These are phyloP conservation scores for Pythium angustatum DNA, from an alignment of 352 stramenopile species.

Conservation along the genomic window DNA sequence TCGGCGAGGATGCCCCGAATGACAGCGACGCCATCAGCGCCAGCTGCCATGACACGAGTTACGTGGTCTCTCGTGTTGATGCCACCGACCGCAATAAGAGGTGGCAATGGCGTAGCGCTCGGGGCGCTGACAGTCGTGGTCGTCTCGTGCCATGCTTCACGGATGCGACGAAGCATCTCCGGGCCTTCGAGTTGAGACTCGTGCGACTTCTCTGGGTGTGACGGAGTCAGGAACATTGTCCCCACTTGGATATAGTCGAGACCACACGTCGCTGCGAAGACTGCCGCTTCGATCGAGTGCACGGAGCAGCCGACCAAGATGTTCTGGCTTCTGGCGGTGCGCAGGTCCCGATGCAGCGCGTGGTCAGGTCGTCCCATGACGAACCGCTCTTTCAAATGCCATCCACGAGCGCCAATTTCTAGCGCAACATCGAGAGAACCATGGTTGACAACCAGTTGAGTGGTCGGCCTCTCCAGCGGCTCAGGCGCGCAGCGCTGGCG, in stretches of 20 bases:
- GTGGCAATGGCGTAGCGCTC: slow-evolving; percentile 1
- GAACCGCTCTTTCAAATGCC: slow-evolving; percentile 27
- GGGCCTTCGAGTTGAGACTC: slow-evolving; percentile 39
- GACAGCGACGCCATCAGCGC: slow-evolving; percentile 44
- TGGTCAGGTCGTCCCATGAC: neutral
- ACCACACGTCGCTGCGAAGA: slow-evolving; percentile 26
- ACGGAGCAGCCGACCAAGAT: slow-evolving; percentile 43
- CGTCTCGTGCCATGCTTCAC: neutral
- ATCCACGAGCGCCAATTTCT: neutral
- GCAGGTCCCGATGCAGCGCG: neutral
- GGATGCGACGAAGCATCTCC: slow-evolving; percentile 33
- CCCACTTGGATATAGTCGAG: slow-evolving; percentile 57
- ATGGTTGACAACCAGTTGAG: slow-evolving; percentile 22
- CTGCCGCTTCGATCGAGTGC: slow-evolving; percentile 34
- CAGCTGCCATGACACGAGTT: slow-evolving; percentile 30
- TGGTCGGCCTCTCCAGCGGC: neutral
- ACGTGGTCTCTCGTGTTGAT: slow-evolving; percentile 38
- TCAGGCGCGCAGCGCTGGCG: neutral
- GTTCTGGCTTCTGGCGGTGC: neutral
- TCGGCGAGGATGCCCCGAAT: slow-evolving; percentile 43
- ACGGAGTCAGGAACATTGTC: slow-evolving; percentile 55
- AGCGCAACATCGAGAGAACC: slow-evolving; percentile 8
- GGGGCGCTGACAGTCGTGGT: neutral
- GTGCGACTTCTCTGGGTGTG: slow-evolving; percentile 47
- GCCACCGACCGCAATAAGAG: slow-evolving; percentile 44